Percentiles rank a stretch among this genome's conserved stretches.
These are phyloP conservation scores for Mucuna pruriens DNA, from an alignment of 306 rosid species.

Conservation along the genomic window DNA sequence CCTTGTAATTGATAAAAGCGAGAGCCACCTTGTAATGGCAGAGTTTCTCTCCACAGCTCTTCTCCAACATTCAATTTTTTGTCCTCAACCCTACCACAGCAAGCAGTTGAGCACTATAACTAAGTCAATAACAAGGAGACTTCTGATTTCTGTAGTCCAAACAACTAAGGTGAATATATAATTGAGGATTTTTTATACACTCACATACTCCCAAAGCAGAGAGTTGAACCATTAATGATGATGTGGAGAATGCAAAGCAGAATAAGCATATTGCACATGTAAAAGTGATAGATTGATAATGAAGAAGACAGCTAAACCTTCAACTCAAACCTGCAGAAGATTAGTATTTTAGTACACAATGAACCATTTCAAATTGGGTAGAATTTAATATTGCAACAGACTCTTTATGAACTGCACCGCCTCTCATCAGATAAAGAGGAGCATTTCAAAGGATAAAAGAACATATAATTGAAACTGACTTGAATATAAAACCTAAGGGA, in stretches of 20 bases:
- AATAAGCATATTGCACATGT: slow-evolving; percentile 33
- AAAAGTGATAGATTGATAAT: slow-evolving; percentile 30
- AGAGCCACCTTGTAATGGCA: slow-evolving; percentile 69
- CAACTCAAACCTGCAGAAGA: slow-evolving; percentile 42
- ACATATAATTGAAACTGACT: neutral
- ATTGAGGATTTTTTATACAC: slow-evolving; percentile 36
- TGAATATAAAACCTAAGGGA: neutral
- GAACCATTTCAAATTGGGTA: slow-evolving; percentile 23
- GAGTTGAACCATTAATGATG: slow-evolving; percentile 45
- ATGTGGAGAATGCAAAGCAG: slow-evolving; percentile 44
- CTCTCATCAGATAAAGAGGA: slow-evolving; percentile 1
- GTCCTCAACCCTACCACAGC: slow-evolving; percentile 50
- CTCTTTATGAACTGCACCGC: neutral
- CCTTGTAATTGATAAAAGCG: slow-evolving; percentile 72
- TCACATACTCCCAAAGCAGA: slow-evolving; percentile 54
- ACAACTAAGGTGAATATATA: slow-evolving; percentile 8
- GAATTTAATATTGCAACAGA: slow-evolving; percentile 1
- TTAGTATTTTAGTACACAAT: slow-evolving; percentile 23
- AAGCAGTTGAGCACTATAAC: slow-evolving; percentile 31
- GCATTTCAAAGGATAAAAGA: neutral
- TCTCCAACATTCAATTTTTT: slow-evolving; percentile 73
- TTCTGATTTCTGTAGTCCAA: slow-evolving; percentile 9
- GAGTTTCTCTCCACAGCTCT: slow-evolving; percentile 73
- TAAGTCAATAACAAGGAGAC: slow-evolving; percentile 14
- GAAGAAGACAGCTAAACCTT: slow-evolving; percentile 14